Conservation (phyloP, 306 rosid species). For the Arachis hypogaea region DNA sequence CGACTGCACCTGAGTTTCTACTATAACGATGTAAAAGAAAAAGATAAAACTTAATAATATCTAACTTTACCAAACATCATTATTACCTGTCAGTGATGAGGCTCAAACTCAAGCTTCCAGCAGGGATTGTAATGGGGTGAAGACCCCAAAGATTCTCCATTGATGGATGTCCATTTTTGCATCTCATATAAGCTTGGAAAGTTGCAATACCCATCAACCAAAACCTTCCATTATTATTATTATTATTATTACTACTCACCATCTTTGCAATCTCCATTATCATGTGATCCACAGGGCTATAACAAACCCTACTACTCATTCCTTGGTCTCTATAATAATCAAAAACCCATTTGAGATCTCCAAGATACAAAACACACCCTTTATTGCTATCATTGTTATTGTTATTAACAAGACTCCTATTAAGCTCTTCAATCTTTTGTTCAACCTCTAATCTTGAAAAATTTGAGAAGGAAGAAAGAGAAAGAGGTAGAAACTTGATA, state of each 20-base stretch:
- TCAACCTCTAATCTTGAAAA: slow-evolving; percentile 72
- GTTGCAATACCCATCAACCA: slow-evolving; percentile 89
- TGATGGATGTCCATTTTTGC: slow-evolving; percentile 77
- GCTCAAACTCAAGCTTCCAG: slow-evolving; percentile 74
- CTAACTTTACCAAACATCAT: slow-evolving; percentile 44
- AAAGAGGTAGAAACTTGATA: slow-evolving; percentile 58
- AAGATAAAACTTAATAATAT: slow-evolving; percentile 25
- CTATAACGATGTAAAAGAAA: too few relatives aligned
- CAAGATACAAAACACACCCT: slow-evolving; percentile 79
- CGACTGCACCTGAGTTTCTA: too few relatives aligned
- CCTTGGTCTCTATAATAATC: slow-evolving; percentile 54
- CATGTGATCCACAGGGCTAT: slow-evolving; percentile 82
- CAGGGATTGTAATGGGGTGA: slow-evolving; percentile 85
- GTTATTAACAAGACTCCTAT: slow-evolving; percentile 32
- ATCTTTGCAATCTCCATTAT: slow-evolving; percentile 83
- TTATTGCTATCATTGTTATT: slow-evolving; percentile 45
- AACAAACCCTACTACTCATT: slow-evolving; percentile 41
- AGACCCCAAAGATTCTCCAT: slow-evolving; percentile 77
- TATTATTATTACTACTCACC: slow-evolving; percentile 52
- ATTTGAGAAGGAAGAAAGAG: slow-evolving; percentile 55
- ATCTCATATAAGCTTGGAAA: slow-evolving; percentile 81
- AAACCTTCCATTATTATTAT: slow-evolving; percentile 49
- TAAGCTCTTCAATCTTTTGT: slow-evolving; percentile 65
- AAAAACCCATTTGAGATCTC: slow-evolving; percentile 80
- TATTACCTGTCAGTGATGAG: slow-evolving; percentile 77